Evolutionary conservation across 495 filamentous ascomycete genomes (phyloP).

Genomic region (Penicillium chermesinum): DNA sequence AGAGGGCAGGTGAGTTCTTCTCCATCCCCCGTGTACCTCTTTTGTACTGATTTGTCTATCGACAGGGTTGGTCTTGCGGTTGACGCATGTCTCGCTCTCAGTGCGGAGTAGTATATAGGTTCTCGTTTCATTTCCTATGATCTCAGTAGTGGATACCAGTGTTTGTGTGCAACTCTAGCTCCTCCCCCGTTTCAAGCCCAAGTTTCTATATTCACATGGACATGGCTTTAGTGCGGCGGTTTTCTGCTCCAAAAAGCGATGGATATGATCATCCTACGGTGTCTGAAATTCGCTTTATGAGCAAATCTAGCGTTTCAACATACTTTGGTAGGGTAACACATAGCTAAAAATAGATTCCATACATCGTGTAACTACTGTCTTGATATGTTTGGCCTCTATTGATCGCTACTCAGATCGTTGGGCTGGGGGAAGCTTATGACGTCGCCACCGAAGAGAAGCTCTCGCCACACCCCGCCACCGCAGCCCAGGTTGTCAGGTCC

Average conservation of each 20-base stretch:
- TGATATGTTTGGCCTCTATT: too few species aligned
- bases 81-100: constrained; percentile 85
- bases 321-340: too few species aligned
- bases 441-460: not conserved
- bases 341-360: too few species aligned
- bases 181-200: too few species aligned
- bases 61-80: constrained; percentile 80
- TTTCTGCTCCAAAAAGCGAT: not conserved
- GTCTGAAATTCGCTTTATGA: too few species aligned
- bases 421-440: not conserved
- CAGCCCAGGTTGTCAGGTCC: not conserved
- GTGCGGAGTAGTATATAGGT: constrained; percentile 35
- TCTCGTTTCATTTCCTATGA: not conserved
- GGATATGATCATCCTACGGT: too few species aligned
- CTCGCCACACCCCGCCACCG: not conserved
- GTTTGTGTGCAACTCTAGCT: too few species aligned
- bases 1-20: constrained; percentile 69
- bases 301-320: too few species aligned
- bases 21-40: not conserved
- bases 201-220: not conserved
- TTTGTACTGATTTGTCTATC: constrained; percentile 3
- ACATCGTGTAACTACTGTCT: too few species aligned
- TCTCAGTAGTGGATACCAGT: not conserved
- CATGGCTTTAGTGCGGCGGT: not conserved
- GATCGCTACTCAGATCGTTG: too few species aligned